Evolutionary conservation across 495 filamentous ascomycete species (phyloP), one percentile per base, ranked within the genome.

Genomic region (Durotheca rogersii): DNA sequence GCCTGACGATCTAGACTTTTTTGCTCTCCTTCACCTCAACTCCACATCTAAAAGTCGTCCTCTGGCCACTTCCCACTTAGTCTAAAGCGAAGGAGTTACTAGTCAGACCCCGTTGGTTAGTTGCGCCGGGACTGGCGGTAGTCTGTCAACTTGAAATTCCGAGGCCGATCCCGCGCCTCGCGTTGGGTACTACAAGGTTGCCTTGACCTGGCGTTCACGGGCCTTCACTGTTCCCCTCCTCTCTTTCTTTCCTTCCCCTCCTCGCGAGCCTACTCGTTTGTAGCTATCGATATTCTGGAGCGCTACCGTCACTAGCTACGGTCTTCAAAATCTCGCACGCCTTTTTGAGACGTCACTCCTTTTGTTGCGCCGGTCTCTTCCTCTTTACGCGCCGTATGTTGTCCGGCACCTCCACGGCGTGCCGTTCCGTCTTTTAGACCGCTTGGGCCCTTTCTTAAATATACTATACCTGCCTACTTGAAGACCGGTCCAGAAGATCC

Each of bases 131-230:
- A 48, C 1, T 42, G 39, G 41, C 10, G 39, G 25, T 38, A 32
- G 30, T 48, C 17, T 55, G 25, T 38, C 42, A 18, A 10, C 36
- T 44, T 49, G 11, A 38, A 53, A 38, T 44, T 40, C 18, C 18
- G 43, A 46, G 35, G 39, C 41, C 44, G 39, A 50, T 32, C 29
- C n/a, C n/a, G n/a, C 40, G 37, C 37, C 33, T 35, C 36, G 11
- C 16, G 10, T 10, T 42, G 27, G 30, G 35, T 36, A 47, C 42
- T 32, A 42, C 50, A 59, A 37, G 56, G 56, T 59, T 54, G 36
- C 56, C 56, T 50, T 59, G 50, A 51, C 56, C 41, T 59, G 40
- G 25, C 30, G 30, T 30, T 47, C 41, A 50, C 45, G 30, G 18
- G 9, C 41, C 40, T 6, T 14, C 17, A 1, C 49, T 40, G 35